These are phyloP conservation scores for Cyberlindnera mycetangii DNA, from an alignment of 805 yeast species.

Conservation along the genomic window DNA sequence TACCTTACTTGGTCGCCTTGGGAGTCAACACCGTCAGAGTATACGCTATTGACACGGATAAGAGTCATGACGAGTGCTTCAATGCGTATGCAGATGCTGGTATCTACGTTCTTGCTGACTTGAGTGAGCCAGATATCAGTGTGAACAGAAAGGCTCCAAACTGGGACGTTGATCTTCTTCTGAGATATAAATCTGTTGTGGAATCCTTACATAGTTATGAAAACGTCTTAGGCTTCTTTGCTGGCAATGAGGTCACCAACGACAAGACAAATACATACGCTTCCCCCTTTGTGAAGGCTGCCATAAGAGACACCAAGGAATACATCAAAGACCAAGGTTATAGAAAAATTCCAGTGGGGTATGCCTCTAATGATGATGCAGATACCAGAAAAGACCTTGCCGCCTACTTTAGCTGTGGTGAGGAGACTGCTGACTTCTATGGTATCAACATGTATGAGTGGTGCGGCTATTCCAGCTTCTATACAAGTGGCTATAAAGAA, in stretches of 20 bases:
- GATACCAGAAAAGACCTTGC: slow-evolving; percentile 78
- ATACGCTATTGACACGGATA: slow-evolving; percentile 74
- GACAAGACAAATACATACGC: slow-evolving; percentile 80
- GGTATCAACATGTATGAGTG: slow-evolving; percentile 88
- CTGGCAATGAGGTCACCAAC: slow-evolving; percentile 96
- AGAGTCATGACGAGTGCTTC: slow-evolving; percentile 79
- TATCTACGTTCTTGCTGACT: slow-evolving; percentile 86
- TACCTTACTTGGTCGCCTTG: slow-evolving; percentile 68
- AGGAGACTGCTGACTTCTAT: slow-evolving; percentile 63
- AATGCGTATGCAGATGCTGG: slow-evolving; percentile 73
- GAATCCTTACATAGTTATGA: slow-evolving; percentile 75
- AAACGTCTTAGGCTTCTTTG: slow-evolving; percentile 90
- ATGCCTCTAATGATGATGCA: slow-evolving; percentile 86
- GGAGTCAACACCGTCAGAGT: slow-evolving; percentile 81
- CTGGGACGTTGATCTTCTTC: slow-evolving; percentile 71
- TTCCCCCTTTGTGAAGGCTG: slow-evolving; percentile 94
- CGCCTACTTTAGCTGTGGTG: slow-evolving; percentile 83
- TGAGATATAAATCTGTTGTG: slow-evolving; percentile 78
- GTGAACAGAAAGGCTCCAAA: slow-evolving; percentile 73
- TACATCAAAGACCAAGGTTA: slow-evolving; percentile 67
- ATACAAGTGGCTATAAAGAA: slow-evolving; percentile 61
- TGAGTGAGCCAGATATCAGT: slow-evolving; percentile 80
- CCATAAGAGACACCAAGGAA: slow-evolving; percentile 81
- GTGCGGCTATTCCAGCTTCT: slow-evolving; percentile 70
- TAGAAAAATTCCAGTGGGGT: slow-evolving; percentile 88